Base-by-base conservation (phyloP, 2,329 filamentous ascomycete species). In the Colletotrichum filicis region DNA sequence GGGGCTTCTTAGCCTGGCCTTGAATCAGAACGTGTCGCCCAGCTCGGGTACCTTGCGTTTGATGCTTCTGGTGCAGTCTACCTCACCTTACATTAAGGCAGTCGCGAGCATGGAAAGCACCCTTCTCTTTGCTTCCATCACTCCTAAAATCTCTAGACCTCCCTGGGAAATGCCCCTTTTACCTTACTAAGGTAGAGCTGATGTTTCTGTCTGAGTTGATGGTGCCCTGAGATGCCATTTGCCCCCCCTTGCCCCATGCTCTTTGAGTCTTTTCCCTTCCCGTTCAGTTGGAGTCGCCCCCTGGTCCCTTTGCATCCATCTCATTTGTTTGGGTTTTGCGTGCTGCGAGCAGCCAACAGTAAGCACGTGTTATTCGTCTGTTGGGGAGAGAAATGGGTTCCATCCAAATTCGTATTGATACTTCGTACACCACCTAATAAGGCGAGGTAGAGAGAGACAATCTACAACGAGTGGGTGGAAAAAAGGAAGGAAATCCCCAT, bases 311-410 rank as follows among this genome's bases (percentile, higher is more conserved):
- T 53, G 52, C 46, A 65, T 53, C 42, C 14, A 24, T 61, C 19
- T 35, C 3, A 30, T 56, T 56, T 71, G 57, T 53, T 68, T 62
- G 28, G 7, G 58, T 68, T 60, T 63, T 62, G 58, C 37, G 49
- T 63, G 69, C 57, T 68, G 28, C 24, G n/a, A 62, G 26, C 37
- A 52, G 69, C 69, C 14, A 62, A 22, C 37, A 52, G 69, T 58
- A 4, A 37, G 49, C 61, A 46, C 69, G 24, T 71, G 58, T 62
- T 28, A 42, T 63, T 53, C 32, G 55, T 42, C 55, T 7, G 12
- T 62, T n/a, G 42, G n/a, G 42, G 19, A 3, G 42, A 8, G 8
- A 22, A 49, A 22, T 49, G 4, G 42, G 46, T 12, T 42, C 22
- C 28, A 24, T 35, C 46, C 49, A 24, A 32, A 22, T 42, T 22